These are phyloP conservation scores for Lasiosphaeriaceae sp. DNA, from an alignment of 495 filamentous ascomycete genomes.

Conservation along the genomic window DNA sequence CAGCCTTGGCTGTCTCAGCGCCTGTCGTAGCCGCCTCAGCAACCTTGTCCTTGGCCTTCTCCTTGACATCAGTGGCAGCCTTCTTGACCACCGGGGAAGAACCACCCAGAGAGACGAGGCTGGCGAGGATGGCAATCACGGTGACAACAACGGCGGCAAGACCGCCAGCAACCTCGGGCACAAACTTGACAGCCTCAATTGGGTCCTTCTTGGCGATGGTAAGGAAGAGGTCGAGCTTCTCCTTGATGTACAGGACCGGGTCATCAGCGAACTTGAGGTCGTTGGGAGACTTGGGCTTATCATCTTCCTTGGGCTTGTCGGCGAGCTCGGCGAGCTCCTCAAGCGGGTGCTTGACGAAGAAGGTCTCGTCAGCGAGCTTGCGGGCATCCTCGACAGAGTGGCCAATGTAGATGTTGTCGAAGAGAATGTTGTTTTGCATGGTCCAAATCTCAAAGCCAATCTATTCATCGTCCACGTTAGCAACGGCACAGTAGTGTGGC, in stretches of 20 bases:
- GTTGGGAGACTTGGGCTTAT: constrained; percentile 56
- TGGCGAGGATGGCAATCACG: constrained; percentile 63
- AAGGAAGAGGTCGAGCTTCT: constrained; percentile 88
- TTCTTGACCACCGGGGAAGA: constrained; percentile 48
- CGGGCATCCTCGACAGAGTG: constrained; percentile 93
- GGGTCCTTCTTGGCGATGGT: constrained; percentile 84
- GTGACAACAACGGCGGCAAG: constrained; percentile 65
- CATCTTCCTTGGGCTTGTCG: constrained; percentile 72
- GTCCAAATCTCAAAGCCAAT: constrained; percentile 99
- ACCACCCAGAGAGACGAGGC: constrained; percentile 40
- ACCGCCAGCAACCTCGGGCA: constrained; percentile 85
- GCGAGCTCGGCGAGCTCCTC: constrained; percentile 83
- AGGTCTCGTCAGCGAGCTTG: constrained; percentile 87
- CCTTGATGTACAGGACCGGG: constrained; percentile 80
- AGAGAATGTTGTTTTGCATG: constrained; percentile 98
- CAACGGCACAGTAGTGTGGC: neutral
- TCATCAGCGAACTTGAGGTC: constrained; percentile 91
- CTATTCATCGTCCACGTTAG: constrained; percentile 37
- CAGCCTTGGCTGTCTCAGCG: constrained; percentile 61
- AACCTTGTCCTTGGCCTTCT: constrained; percentile 69
- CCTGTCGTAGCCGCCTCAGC: constrained; percentile 63
- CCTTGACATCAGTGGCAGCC: constrained; percentile 67
- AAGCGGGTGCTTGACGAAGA: constrained; percentile 82
- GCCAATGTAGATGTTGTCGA: constrained; percentile 99
- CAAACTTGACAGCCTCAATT: constrained; percentile 81